Evolutionary conservation across 768 basidiomycete genomes (phyloP).

Genomic region (Daedaleopsis sinensis): DNA sequence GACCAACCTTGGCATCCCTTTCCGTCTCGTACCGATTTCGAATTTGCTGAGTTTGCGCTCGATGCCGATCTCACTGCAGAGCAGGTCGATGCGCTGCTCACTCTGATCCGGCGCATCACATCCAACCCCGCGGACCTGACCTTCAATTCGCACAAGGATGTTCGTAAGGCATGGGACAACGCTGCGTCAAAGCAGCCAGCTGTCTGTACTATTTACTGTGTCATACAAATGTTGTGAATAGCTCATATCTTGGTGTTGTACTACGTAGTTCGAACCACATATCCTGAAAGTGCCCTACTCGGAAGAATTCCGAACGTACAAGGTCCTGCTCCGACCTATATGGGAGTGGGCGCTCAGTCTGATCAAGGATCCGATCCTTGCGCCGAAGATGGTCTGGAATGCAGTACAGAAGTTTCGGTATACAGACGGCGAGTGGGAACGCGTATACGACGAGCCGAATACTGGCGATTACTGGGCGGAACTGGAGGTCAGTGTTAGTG

Average conservation of each 20-base stretch:
- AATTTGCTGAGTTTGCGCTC: conserved; percentile 31
- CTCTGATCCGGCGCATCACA: conserved; percentile 18
- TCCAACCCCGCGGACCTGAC: conserved; percentile 14
- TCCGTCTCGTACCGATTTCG: conserved; percentile 31
- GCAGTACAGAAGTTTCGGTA: conserved; percentile 33
- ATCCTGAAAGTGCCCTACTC: conserved; percentile 7
- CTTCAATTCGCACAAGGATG: conserved; percentile 22
- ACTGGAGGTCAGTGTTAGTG: conserved; percentile 33
- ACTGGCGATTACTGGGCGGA: conserved; percentile 41
- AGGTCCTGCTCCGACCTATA: conserved; percentile 26
- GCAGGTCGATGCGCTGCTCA: conserved; percentile 24
- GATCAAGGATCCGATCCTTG: conserved; percentile 29
- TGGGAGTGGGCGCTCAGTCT: conserved; percentile 35
- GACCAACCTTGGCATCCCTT: conserved; percentile 36
- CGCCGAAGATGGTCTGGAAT: conserved; percentile 35
- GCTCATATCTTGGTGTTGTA: not conserved
- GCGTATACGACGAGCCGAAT: conserved; percentile 41
- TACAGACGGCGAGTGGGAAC: conserved; percentile 30
- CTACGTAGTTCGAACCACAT: not conserved
- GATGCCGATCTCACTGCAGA: conserved; percentile 24
- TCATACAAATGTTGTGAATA: not conserved
- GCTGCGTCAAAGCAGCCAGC: conserved; percentile 6
- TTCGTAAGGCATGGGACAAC: conserved; percentile 24
- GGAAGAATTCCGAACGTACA: conserved; percentile 16
- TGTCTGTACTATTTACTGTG: conserved; percentile 9